Base-by-base conservation (phyloP, 2,329 filamentous ascomycete species). In the Colletotrichum camelliae region DNA sequence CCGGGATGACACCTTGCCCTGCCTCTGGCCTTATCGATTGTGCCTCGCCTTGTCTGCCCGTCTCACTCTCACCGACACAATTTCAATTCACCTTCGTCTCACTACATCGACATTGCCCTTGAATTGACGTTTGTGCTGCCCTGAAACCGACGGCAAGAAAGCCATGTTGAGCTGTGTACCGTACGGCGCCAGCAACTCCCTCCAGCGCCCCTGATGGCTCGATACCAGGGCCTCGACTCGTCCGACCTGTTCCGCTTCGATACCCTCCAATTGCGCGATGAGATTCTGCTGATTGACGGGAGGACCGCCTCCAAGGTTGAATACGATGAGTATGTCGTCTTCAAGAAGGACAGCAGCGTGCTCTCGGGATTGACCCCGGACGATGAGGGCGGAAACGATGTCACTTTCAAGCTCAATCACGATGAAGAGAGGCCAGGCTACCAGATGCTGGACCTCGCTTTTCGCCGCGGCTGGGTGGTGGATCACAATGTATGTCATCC, bases 291-390 rank as follows among this genome's bases (percentile, higher is more conserved):
- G 61, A 80, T 78, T 7, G 79, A 81, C 12, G 77, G 81, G 6
- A 78, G 78, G 6, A 77, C 80, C 7, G 78, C 77, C 39, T 85
- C 84, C 27, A 82, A 82, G 67, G 79, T 84, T 35, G 84, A 82
- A 67, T 85, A 84, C 48, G 84, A 85, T 39, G 84, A 85, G 77
- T 85, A 85, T 64, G 84, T 84, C 29, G 83, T 85, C 55, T 85
- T 83, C 55, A 81, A 80, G 58, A 77, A 79, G 69, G 70, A 75
- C 37, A 75, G 79, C 62, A 77, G 77, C 13, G 57, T 76, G 5
- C 64, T 68, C 10, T 68, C 73, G 33, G 52, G 57, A 4, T 16
- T 43, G 60, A 52, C 35, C 27, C 72, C 60, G 29, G 72, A 72
- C 37, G 57, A 79, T 21, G 68, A 75, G 48, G 65, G 61, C 21